Conservation (phyloP, 306 rosid species). For the Trifolium subterraneum region DNA sequence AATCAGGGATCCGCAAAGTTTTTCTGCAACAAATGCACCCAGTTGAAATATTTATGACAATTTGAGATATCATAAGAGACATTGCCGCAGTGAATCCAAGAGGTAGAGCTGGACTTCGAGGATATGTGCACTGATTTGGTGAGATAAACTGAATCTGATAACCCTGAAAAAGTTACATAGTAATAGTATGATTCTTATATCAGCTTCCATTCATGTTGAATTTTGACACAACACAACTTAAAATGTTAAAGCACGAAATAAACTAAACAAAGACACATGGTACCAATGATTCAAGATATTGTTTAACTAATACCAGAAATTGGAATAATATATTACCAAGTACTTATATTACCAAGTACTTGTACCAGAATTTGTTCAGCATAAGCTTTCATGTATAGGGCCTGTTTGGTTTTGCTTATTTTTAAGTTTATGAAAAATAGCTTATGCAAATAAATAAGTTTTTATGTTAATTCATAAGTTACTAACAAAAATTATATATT, state of each 20-base stretch:
- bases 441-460: too few species aligned
- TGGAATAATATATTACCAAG: conserved; percentile 10
- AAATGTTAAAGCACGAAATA: conserved; percentile 17
- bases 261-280: background rate
- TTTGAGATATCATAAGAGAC: conserved; percentile 72
- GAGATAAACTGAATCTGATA: conserved; percentile 56
- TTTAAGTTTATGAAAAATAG: too few species aligned
- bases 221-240: background rate
- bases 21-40: conserved; percentile 86
- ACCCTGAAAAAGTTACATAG: conserved; percentile 53
- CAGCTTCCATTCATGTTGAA: conserved; percentile 12
- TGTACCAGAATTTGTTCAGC: too few species aligned
- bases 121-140: conserved; percentile 59
- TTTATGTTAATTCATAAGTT: too few species aligned
- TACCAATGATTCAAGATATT: conserved; percentile 9
- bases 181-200: conserved; percentile 5
- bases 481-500: too few species aligned
- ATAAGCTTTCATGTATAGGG: background rate
- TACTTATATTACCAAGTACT: too few species aligned
- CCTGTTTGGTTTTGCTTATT: too few species aligned
- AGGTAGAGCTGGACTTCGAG: conserved; percentile 81
- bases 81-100: conserved; percentile 86
- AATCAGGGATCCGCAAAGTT: conserved; percentile 53
- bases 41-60: conserved; percentile 61
- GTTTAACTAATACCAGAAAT: background rate